phyloP scores from a whole-genome alignment of 2,329 filamentous ascomycete genomes.

The Monilinia polystroma region DNA sequence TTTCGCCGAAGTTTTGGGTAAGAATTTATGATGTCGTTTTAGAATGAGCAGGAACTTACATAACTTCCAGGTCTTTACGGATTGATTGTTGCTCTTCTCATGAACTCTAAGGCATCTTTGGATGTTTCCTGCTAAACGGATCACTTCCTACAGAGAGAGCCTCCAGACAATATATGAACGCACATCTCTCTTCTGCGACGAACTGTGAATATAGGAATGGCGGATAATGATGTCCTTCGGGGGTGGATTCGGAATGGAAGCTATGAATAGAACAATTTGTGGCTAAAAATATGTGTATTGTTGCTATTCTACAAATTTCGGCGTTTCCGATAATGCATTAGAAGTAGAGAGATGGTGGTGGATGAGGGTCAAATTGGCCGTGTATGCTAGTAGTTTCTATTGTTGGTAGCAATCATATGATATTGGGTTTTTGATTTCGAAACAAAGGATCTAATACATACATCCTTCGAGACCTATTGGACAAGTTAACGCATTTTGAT shows the following conservation, averaged over 20 bases:
- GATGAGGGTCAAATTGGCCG: constrained; percentile 35
- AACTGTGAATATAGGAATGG: constrained; percentile 35
- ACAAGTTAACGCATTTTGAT: not conserved
- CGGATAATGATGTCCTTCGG: constrained; percentile 35
- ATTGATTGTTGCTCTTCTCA: constrained; percentile 96
- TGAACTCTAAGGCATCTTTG: constrained; percentile 89
- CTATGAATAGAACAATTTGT: constrained; percentile 29
- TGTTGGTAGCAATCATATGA: constrained; percentile 35
- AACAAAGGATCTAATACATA: not conserved
- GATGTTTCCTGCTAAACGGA: constrained; percentile 59
- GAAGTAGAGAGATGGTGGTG: constrained; percentile 37
- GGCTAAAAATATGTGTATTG: constrained; percentile 39
- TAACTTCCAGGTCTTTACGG: constrained; percentile 81
- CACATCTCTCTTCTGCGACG: constrained; percentile 33
- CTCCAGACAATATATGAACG: constrained; percentile 35
- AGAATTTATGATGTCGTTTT: not conserved
- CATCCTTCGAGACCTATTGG: not conserved
- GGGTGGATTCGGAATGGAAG: constrained; percentile 28
- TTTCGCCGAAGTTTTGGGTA: constrained; percentile 84
- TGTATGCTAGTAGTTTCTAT: constrained; percentile 41
- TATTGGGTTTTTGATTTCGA: constrained; percentile 25
- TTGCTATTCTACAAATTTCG: constrained; percentile 34
- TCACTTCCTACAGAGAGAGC: constrained; percentile 31
- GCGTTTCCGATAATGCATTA: constrained; percentile 41
- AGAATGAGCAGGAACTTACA: constrained; percentile 35